These are phyloP conservation scores for Mortierella polycephala DNA, from an alignment of 371 early-diverging fungal species.

Conservation along the genomic window DNA sequence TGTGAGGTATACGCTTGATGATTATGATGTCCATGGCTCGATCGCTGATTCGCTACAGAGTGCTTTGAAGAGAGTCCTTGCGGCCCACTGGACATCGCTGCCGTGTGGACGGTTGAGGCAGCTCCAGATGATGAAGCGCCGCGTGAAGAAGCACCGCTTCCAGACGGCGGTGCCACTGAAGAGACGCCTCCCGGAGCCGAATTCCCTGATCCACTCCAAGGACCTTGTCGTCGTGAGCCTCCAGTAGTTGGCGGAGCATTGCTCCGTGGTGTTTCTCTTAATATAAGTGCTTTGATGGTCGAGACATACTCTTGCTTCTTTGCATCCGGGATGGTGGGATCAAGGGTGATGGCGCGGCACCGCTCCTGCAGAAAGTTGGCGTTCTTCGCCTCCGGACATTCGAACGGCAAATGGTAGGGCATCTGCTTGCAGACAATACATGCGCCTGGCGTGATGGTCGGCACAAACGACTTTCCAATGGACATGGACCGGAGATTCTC, in stretches of 20 bases:
- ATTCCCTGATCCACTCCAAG: conserved; percentile 12
- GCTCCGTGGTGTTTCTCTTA: conserved; percentile 26
- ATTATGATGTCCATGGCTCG: conserved; percentile 18
- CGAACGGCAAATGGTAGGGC: conserved; percentile 50
- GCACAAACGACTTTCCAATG: conserved; percentile 50
- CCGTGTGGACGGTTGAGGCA: conserved; percentile 6
- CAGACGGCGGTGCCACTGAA: conserved; percentile 5
- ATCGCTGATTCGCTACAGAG: conserved; percentile 3
- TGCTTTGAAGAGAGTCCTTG: conserved; percentile 19
- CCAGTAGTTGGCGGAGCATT: conserved; percentile 6
- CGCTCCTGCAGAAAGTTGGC: conserved; percentile 48
- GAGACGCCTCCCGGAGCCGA: conserved; percentile 4
- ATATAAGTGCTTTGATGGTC: conserved; percentile 41
- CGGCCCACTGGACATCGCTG: conserved; percentile 18
- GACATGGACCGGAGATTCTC: conserved; percentile 52
- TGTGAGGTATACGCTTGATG: conserved; percentile 29
- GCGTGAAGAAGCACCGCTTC: conserved; percentile 9
- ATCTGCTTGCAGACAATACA: conserved; percentile 50
- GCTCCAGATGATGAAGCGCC: conserved; percentile 16
- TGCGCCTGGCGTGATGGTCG: conserved; percentile 49
- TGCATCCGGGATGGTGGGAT: conserved; percentile 44
- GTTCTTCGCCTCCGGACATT: conserved; percentile 43
- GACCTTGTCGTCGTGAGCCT: conserved; percentile 24
- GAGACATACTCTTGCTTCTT: conserved; percentile 53
- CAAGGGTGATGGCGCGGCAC: conserved; percentile 45